Base-by-base conservation (phyloP, 768 basidiomycete genomes). In the Pisolithus microcarpus region DNA sequence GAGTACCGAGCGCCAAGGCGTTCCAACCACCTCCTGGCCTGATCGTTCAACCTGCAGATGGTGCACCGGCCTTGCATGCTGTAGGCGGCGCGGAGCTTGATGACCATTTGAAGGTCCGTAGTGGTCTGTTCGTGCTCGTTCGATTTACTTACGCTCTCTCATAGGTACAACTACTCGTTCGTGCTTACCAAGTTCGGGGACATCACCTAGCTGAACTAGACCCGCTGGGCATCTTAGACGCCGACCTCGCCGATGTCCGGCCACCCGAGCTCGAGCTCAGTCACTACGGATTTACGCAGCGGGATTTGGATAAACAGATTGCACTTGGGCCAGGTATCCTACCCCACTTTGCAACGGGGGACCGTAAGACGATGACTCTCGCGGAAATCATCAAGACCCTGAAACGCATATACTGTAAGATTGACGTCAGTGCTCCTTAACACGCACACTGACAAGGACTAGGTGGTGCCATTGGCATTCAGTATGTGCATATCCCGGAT, bases 171-270 rank as follows among this genome's bases (percentile, higher is more conserved):
- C 79, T 98, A 26, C 84, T 99, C 51, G 92, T 97, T 48, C 87
- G 96, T 51, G 96, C 96, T 3, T 99, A 96, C 71, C 96, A 99
- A 82, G 96, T 99, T 16, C 89, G 95, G 53, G 96, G 96, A 15
- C 96, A 99, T 62, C 93, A 97, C 61, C 77, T 93, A 52, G 96
- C 95, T 34, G 88, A 96, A 56, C 77, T 99, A 48, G 96, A 99
- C 65, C 96, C 96, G 30, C 80, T 99, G 16, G 93, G 93, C 15
- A 93, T 99, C 61, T 78, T 89, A 47, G 85, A 92, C 59, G 79
- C 91, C 37, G 95, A 98, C 67, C 80, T 97, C 39, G 84, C 80
- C 31, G 77, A 85, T 49, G 71, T 80, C 13, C 74, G 77, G 7
- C 94, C 94, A 2, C 85, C 91, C 1, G 96, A 99, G 66, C 82